A percentile compares a stretch with the other conserved stretches of the same genome.
These are phyloP conservation scores for Kregervanrija pseudodelftensis DNA, from an alignment of 805 yeast genomes.

Conservation along the genomic window DNA sequence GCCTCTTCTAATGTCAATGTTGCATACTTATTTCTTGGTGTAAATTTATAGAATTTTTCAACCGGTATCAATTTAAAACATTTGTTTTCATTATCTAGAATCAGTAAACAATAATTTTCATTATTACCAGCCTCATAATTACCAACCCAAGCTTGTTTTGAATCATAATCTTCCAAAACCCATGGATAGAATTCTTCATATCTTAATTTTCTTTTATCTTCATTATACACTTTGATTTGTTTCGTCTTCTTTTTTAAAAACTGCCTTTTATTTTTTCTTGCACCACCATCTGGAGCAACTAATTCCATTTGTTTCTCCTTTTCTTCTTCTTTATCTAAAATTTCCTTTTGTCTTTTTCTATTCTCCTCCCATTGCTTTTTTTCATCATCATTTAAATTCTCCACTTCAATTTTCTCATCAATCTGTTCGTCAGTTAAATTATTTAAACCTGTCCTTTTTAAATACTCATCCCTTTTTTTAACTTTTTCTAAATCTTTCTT, in stretches of 20 bases:
- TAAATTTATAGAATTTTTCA: slow-evolving; percentile 87
- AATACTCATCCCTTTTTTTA: slow-evolving; percentile 32
- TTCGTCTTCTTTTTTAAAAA: slow-evolving; percentile 72
- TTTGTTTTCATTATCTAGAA: slow-evolving; percentile 71
- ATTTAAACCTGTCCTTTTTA: slow-evolving; percentile 13
- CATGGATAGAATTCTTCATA: slow-evolving; percentile 97
- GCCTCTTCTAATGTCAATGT: slow-evolving; percentile 95
- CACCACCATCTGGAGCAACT: slow-evolving; percentile 91
- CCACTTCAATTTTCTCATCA: slow-evolving; percentile 25
- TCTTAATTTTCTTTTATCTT: slow-evolving; percentile 71
- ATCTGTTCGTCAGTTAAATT: slow-evolving; percentile 17
- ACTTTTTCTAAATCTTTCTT: slow-evolving; percentile 31
- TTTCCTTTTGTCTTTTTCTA: slow-evolving; percentile 20
- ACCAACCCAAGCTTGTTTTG: slow-evolving; percentile 91
- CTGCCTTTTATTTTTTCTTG: slow-evolving; percentile 54
- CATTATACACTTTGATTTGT: slow-evolving; percentile 76
- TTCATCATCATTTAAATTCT: slow-evolving; percentile 33
- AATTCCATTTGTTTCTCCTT: slow-evolving; percentile 46
- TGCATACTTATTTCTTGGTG: slow-evolving; percentile 88
- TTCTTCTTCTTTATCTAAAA: slow-evolving; percentile 29
- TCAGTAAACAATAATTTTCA: slow-evolving; percentile 78
- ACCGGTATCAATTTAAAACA: slow-evolving; percentile 87
- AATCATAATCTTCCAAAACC: slow-evolving; percentile 97
- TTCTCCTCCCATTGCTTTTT: slow-evolving; percentile 26
- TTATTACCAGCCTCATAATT: slow-evolving; percentile 86